Base-by-base conservation (phyloP, 2,329 filamentous ascomycete species). In the Trichoderma hamatum region DNA sequence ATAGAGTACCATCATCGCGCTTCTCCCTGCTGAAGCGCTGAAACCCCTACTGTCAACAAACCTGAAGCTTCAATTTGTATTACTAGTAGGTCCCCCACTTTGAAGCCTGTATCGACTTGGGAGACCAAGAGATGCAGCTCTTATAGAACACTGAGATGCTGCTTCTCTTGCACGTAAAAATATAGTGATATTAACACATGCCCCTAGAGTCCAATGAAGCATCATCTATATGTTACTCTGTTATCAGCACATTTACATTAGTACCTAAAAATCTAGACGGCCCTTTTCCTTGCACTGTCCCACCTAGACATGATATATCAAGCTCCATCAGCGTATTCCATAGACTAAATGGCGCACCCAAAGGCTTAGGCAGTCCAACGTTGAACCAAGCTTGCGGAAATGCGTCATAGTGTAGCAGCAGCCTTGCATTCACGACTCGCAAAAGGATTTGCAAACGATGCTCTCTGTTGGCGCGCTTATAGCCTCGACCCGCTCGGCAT, bases 401-500 rank as follows among this genome's bases (percentile, higher is more conserved):
- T 56, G 52, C 26, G 62, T 58, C 52, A 54, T 61, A 61, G 52
- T 54, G 51, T 46, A 58, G 32, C 32, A 36, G 30, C 19, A 24
- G 21, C 30, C 56, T 10, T 24, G 34, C 24, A 2, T 43, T 39
- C 16, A n/a, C 32, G 21, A 36, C 32, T 26, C 21, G 56, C 19
- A 59, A 43, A 10, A 43, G 24, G 34, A 51, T 32, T 34, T 24
- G 28, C 26, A 19, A 39, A 43, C 65, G n/a, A 30, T 34, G 21
- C 46, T 21, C 52, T 58, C 60, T 30, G 68, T 69, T 69, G 68
- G 68, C 55, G 68, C 68, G 68, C 68, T 69, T 69, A 66, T 65
- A 69, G 30, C 21, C 43, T 60, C 14, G 68, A 49, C 68, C 68
- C 68, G 61, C 68, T 62, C 30, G 26, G 19, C 62, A 46, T 24